Conservation (phyloP, 257 asterid genomes). For the Rubia yunnanensis region DNA sequence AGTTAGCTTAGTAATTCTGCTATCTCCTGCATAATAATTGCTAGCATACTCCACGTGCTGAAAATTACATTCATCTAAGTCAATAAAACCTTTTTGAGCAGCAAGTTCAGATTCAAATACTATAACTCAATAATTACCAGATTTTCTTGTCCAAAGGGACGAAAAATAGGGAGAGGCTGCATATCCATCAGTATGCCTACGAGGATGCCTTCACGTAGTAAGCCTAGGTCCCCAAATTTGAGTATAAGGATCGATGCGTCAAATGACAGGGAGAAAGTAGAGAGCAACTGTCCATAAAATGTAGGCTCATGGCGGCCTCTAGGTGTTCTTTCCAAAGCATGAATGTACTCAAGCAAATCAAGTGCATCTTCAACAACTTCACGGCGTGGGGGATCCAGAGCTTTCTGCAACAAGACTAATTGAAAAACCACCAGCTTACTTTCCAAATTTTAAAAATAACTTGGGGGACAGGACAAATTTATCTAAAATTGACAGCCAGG, state of each 20-base stretch:
- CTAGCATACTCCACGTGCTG: constrained; percentile 50
- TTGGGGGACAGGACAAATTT: neutral
- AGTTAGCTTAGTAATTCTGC: constrained; percentile 35
- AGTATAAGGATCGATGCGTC: constrained; percentile 81
- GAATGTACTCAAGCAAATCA: constrained; percentile 51
- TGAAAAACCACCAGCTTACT: constrained; percentile 17
- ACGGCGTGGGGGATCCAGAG: constrained; percentile 82
- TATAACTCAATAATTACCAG: constrained; percentile 39
- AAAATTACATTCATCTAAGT: constrained; percentile 10
- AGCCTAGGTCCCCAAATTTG: constrained; percentile 70
- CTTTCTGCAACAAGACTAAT: constrained; percentile 74
- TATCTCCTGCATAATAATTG: constrained; percentile 39
- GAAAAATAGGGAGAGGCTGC: constrained; percentile 76
- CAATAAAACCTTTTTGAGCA: constrained; percentile 18
- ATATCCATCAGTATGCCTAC: constrained; percentile 80
- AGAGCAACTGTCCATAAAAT: constrained; percentile 71
- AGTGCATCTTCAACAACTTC: constrained; percentile 69
- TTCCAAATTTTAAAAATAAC: neutral
- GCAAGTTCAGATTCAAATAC: constrained; percentile 8
- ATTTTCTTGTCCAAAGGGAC: constrained; percentile 70
- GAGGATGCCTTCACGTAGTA: constrained; percentile 94
- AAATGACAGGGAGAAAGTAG: constrained; percentile 76
- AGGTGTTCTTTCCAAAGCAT: constrained; percentile 54
- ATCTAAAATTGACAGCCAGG: neutral
- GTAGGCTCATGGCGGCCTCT: constrained; percentile 79